Percentiles rank a stretch among this genome's conserved stretches.
These are phyloP conservation scores for Castanea mollissima DNA, from an alignment of 306 rosid genomes.

Conservation along the genomic window DNA sequence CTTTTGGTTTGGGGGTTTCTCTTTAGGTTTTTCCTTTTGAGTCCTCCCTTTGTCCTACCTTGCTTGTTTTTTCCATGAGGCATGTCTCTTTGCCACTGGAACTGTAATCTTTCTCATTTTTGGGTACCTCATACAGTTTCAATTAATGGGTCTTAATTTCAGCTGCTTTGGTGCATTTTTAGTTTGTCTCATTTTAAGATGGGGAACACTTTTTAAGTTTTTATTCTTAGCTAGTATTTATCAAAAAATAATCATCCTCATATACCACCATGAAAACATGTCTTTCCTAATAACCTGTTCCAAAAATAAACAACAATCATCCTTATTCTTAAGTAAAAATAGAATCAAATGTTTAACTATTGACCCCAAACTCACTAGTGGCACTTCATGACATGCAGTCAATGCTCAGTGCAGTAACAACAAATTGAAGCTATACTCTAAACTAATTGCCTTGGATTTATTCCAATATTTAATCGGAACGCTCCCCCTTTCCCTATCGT, in stretches of 20 bases:
- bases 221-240: too few relatives aligned
- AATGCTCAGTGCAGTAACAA: too few relatives aligned
- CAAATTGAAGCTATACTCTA: too few relatives aligned
- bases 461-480: too few relatives aligned
- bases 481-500: too few relatives aligned
- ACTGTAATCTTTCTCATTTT: constrained; percentile 12
- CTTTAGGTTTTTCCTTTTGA: constrained; percentile 72
- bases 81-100: constrained; percentile 32
- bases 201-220: constrained; percentile 38
- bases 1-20: constrained; percentile 21
- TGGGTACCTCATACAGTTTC: constrained; percentile 21
- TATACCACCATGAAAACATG: background rate
- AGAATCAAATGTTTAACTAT: too few relatives aligned
- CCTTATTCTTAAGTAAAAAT: background rate
- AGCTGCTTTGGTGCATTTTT: constrained; percentile 23
- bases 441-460: too few relatives aligned
- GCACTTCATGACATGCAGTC: too few relatives aligned
- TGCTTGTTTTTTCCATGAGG: constrained; percentile 18
- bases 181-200: constrained; percentile 39
- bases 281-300: background rate
- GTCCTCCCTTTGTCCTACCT: constrained; percentile 39
- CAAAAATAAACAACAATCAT: background rate
- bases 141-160: constrained; percentile 20
- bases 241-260: background rate
- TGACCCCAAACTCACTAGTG: too few relatives aligned